Evolutionary conservation across 176 grass and related monocot species (phyloP), one percentile per base, ranked within the genome.

Genomic region (Themeda triandra): DNA sequence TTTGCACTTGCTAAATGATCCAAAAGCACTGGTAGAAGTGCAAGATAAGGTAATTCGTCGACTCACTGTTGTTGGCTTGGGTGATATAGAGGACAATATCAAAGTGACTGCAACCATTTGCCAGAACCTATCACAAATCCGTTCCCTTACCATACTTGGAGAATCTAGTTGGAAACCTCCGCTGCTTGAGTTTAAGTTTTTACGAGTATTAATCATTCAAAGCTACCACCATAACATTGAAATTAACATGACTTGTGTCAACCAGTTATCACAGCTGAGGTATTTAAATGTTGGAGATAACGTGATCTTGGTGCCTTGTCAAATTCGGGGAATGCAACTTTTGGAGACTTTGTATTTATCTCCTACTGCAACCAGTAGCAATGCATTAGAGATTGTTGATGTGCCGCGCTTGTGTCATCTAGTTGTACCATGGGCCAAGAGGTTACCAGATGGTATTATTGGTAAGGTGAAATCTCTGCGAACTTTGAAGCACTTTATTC

Each of bases 321-420:
- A 30, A 27, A 64, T 30, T 0, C 25, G 5, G 25, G 5, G 25
- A 5, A 0, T 30, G 2, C 12, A 1, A 15, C 13, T 11, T 64
- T 15, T 64, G 62, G 62, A 64, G 62, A 64, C 12, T 27, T 27
- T 64, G 12, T 12, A 64, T 6, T 14, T 64, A 64, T 2, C 5
- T 5, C 5, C 0, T 13, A 0, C 0, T 0, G 1, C 5, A 6
- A 0, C 0, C 5, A 13, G 12, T 64, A 15, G 11, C 62, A 15
- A 4, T 24, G 30, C 11, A 33, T 33, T 33, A 33, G 5, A 64
- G 27, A 64, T 64, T 13, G 62, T 10, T 41, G 62, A 64, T 14
- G 27, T 30, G 27, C 62, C 62, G 30, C 5, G 5, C 62, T 64
- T 64, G 62, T 30, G 25, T 13, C 62, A 64, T 64, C 28, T 64